Evolutionary conservation across 225 moss, liverwort and hornwort genomes (phyloP), one percentile per base, ranked within the genome.

Genomic region (Anthoceros angustus): DNA sequence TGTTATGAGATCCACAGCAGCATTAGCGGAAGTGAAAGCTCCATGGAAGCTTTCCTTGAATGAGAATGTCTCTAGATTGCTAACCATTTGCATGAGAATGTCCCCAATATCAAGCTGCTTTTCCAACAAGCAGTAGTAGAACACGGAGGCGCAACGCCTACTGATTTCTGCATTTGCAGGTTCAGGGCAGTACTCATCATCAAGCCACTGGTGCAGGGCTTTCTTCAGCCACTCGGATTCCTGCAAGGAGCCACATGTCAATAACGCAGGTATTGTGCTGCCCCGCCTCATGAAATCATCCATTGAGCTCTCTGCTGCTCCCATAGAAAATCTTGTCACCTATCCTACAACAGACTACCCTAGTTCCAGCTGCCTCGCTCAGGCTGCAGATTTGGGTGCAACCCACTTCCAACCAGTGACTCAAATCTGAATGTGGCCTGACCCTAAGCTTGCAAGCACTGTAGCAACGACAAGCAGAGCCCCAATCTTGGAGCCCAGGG

Each of bases 31-130:
- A 18, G 87, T 84, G 72, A 95, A 95, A 68, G 85, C 81, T 11
- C 94, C 94, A 49, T 95, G 94, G 61, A 95, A 95, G 72, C 94
- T 95, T 62, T 90, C 79, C 61, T 90, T 90, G 79, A 95, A 95
- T 3, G 94, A 95, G 63, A 95, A 88, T 0, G 86, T 90, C 75
- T 95, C 94, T 50, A 95, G 74, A 66, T 86, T 86, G 25, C 87
- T 83, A 70, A 90, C 94, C 90, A 95, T 95, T 76, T 95, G 90
- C 90, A 95, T 86, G 69, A 95, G 71, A 76, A 95, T 95, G 70
- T 95, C 94, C 9, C 94, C 94, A 20, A 95, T 76, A 72, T 95
- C 94, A 64, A 95, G 64, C 61, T 95, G 94, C 83, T 83, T 76
- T 75, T 95, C 94, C 73, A 90, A 76, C 68, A 95, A 72, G 71